A percentile compares a stretch with the other conserved stretches of the same genome.
Conservation (phyloP, 2,329 filamentous ascomycete species). For the Monosporascus ibericus region DNA sequence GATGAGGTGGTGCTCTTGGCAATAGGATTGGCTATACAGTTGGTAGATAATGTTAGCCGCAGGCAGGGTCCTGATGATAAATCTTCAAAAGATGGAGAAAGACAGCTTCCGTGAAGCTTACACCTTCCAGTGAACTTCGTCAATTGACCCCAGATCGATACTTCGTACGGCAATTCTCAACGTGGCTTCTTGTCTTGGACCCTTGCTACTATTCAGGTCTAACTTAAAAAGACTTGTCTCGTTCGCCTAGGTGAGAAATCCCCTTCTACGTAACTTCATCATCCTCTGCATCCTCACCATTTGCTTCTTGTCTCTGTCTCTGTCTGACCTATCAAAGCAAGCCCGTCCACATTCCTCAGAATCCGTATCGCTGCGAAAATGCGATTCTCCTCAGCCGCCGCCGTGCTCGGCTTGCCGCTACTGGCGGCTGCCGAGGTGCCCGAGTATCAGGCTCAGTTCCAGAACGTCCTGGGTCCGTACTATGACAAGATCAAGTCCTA, state of each 20-base stretch:
- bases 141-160: too few species aligned
- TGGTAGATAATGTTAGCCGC: too few species aligned
- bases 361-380: conserved; percentile 33
- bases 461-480: conserved; percentile 29
- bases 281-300: neutral
- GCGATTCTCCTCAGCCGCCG: conserved; percentile 49
- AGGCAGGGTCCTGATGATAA: too few species aligned
- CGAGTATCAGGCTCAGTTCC: conserved; percentile 58
- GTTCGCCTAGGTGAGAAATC: neutral
- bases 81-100: too few species aligned
- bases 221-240: neutral
- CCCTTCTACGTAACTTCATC: neutral
- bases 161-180: neutral
- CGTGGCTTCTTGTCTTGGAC: neutral
- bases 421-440: conserved; percentile 48
- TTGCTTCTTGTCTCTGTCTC: too few species aligned
- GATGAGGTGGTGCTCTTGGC: neutral
- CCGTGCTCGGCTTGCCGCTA: conserved; percentile 49
- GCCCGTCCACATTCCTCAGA: neutral
- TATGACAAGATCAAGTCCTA: conserved; percentile 43
- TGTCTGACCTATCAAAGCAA: neutral
- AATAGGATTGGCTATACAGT: too few species aligned
- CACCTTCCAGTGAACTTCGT: too few species aligned
- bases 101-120: too few species aligned
- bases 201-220: neutral